Conservation (phyloP, 1,284 basidiomycete species). For the Cryptococcus deneoformans region DNA sequence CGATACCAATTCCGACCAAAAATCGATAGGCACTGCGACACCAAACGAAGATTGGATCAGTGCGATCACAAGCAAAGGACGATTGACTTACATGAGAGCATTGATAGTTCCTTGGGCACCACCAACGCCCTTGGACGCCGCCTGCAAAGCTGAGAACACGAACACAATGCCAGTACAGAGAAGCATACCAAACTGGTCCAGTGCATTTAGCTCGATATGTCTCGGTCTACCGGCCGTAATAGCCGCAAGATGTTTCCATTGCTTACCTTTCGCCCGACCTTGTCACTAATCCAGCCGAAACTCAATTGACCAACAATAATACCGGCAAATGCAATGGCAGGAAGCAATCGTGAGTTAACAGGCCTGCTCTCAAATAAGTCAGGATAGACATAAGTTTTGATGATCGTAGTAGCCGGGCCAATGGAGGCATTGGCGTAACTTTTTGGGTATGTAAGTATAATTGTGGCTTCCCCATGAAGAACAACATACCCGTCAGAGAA, state of each 20-base stretch:
- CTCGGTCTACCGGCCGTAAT: slow-evolving; percentile 28
- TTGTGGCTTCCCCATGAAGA: slow-evolving; percentile 10
- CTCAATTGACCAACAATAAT: slow-evolving; percentile 63
- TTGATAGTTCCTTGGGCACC: slow-evolving; percentile 62
- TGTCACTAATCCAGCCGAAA: slow-evolving; percentile 71
- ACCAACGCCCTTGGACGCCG: slow-evolving; percentile 66
- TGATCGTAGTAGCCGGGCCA: slow-evolving; percentile 56
- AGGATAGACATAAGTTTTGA: slow-evolving; percentile 63
- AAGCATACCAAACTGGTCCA: slow-evolving; percentile 54
- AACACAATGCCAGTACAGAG: slow-evolving; percentile 71
- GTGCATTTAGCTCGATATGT: slow-evolving; percentile 18
- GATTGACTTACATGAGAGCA: slow-evolving; percentile 15
- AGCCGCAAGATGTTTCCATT: slow-evolving; percentile 32
- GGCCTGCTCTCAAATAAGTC: slow-evolving; percentile 57
- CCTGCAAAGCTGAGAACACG: slow-evolving; percentile 74
- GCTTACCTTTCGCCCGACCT: slow-evolving; percentile 81
- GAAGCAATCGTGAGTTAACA: slow-evolving; percentile 58
- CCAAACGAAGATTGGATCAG: slow-evolving; percentile 43
- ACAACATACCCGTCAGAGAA: slow-evolving; percentile 69
- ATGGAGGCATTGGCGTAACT: slow-evolving; percentile 73
- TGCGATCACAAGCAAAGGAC: background rate
- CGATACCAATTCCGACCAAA: slow-evolving; percentile 62
- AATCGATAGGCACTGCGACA: slow-evolving; percentile 68
- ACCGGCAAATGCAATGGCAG: slow-evolving; percentile 69
- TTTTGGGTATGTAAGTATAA: slow-evolving; percentile 28